Evolutionary conservation across 495 filamentous ascomycete genomes (phyloP).

Genomic region (Podospora pseudocomata): DNA sequence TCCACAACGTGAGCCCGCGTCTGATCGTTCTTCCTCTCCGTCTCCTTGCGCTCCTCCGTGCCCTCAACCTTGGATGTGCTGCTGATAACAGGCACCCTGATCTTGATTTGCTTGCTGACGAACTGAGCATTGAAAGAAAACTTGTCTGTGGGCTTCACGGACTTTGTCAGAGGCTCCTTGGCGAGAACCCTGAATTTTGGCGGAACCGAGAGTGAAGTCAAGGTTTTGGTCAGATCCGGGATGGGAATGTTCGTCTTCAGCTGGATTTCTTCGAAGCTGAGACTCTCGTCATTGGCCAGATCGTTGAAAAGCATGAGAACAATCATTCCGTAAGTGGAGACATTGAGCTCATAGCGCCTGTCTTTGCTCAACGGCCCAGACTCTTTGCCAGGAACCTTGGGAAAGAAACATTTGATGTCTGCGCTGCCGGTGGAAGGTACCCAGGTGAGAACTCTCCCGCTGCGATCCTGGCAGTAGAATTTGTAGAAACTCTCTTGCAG

Average conservation of each 20-base stretch:
- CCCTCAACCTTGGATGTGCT: conserved; percentile 86
- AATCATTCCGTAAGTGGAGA: conserved; percentile 89
- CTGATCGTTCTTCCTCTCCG: conserved; percentile 82
- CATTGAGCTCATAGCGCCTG: conserved; percentile 81
- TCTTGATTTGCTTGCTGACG: conserved; percentile 72
- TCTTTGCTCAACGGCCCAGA: conserved; percentile 61
- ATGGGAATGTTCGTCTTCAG: conserved; percentile 75
- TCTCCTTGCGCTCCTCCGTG: conserved; percentile 76
- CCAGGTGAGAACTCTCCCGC: conserved; percentile 85
- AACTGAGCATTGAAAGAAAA: conserved; percentile 88
- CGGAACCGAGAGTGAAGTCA: conserved; percentile 82
- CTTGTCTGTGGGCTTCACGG: conserved; percentile 70
- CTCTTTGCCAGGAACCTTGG: conserved; percentile 59
- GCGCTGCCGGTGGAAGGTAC: conserved; percentile 64
- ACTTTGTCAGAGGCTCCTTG: conserved; percentile 81
- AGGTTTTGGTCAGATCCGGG: conserved; percentile 71
- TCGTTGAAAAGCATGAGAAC: conserved; percentile 90
- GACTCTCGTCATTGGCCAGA: conserved; percentile 55
- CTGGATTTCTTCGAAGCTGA: conserved; percentile 84
- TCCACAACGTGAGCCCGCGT: conserved; percentile 75
- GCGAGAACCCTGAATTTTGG: conserved; percentile 76
- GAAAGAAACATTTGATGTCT: conserved; percentile 78
- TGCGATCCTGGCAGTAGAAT: conserved; percentile 85
- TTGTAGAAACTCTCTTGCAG: conserved; percentile 84
- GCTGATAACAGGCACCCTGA: conserved; percentile 65